These are phyloP conservation scores for Arctium minus DNA, from an alignment of 129 eudicot genomes.

Conservation along the genomic window DNA sequence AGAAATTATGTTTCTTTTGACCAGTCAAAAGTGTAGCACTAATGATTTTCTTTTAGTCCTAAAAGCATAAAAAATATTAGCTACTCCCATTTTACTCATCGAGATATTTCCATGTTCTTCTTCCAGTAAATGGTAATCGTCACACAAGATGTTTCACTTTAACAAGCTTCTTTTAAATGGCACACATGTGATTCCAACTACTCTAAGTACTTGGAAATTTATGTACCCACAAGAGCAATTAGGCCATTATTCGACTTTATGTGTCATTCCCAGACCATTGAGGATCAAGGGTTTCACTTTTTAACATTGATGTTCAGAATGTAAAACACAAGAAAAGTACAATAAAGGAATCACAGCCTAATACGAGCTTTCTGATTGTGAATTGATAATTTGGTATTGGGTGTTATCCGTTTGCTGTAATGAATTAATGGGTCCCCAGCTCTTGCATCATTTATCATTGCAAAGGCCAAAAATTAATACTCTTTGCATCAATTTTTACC, in stretches of 20 bases:
- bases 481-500: not conserved
- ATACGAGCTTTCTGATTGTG: not conserved
- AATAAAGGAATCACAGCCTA: not conserved
- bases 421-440: not conserved
- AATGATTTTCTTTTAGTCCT: not conserved
- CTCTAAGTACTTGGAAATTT: too few species aligned
- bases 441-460: not conserved
- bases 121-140: not conserved
- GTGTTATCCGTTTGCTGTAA: not conserved
- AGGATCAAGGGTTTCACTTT: not conserved
- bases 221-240: too few species aligned
- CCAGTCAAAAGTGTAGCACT: not conserved
- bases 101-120: not conserved
- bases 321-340: not conserved
- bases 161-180: not conserved
- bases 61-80: not conserved
- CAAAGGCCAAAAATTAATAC: not conserved
- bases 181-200: not conserved
- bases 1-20: not conserved
- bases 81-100: not conserved
- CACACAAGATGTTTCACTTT: not conserved
- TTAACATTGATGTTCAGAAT: not conserved
- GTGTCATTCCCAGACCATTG: not conserved
- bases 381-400: not conserved
- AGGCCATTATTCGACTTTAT: not conserved